phyloP scores from a whole-genome alignment of 148 eudicot genomes.

The Selenicereus undatus region DNA sequence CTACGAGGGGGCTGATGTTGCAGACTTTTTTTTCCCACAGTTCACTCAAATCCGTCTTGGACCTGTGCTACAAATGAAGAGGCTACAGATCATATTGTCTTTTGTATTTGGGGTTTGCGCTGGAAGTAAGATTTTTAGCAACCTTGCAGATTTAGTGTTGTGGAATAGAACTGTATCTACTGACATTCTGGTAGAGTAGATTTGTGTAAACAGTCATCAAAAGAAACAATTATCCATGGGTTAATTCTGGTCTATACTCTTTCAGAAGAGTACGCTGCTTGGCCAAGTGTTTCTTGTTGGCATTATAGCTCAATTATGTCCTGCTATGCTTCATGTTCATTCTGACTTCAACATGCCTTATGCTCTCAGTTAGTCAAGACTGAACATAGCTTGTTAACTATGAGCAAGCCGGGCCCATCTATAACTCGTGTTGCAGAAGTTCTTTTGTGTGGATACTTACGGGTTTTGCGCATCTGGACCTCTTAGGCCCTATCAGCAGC shows the following conservation, averaged over 20 bases:
- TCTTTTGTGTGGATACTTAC: too few relatives aligned
- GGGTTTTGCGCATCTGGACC: too few relatives aligned
- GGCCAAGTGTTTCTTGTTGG: neutral
- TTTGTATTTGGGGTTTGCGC: neutral
- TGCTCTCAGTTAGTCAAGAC: neutral
- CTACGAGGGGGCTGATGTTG: neutral
- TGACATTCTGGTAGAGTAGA: slow-evolving; percentile 10
- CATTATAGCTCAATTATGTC: neutral
- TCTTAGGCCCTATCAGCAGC: too few relatives aligned
- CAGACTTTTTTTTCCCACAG: slow-evolving; percentile 4
- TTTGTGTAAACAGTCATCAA: neutral
- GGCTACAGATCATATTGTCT: neutral
- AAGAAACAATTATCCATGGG: slow-evolving; percentile 1
- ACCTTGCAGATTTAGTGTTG: slow-evolving; percentile 6
- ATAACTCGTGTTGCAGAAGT: neutral
- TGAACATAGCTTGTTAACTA: too few relatives aligned
- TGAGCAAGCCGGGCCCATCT: neutral
- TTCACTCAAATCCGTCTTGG: slow-evolving; percentile 3
- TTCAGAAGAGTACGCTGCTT: neutral
- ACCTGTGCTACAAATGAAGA: neutral
- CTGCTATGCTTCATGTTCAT: neutral
- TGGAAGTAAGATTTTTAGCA: neutral
- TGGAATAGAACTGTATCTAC: slow-evolving; percentile 10
- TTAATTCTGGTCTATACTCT: slow-evolving; percentile 6
- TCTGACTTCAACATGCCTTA: neutral